Evolutionary conservation across 495 filamentous ascomycete genomes (phyloP), one percentile per base, ranked within the genome.

Genomic region (Aspergillus ellipticus): DNA sequence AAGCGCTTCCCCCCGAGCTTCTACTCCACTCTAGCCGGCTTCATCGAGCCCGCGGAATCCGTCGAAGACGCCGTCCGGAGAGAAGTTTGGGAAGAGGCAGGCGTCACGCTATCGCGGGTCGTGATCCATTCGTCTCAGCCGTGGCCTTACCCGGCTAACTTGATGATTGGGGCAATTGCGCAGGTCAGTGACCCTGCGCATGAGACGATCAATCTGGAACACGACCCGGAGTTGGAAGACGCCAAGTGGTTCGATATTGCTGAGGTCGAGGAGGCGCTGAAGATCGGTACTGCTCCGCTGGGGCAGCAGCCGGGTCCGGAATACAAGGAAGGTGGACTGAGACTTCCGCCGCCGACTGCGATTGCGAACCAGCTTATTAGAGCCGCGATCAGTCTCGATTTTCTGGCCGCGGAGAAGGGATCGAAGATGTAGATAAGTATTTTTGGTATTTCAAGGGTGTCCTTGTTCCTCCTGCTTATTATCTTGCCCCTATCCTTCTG

Each of bases 31-130:
- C 83, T 98, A 2, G 94, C 94, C 0, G 95, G 94, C 0, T 98
- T 98, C 71, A 85, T 92, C 55, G 94, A 98, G 71, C 94, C 94
- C 6, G 95, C 88, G 1, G 94, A 98, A 77, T 89, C 84, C 9
- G 86, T 97, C 54, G 95, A 97, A 66, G 95, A 97, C 71, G 92
- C 94, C 5, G 93, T 97, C 1, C 84, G 95, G 0, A 80, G 94
- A 49, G 95, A 98, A 71, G 91, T 96, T 1, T 97, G 91, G 90
- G 94, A 98, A 66, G 94, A 98, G 68, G 83, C 86, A 41, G 94
- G 94, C 3, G 89, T 97, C 15, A 78, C 73, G 7, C 81, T 96
- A 2, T 92, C 90, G 7, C 81, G 93, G 1, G 95, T 98, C 15
- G 82, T 96, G 0, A 86, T 98, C 52, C 93, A 98, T 65, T 89